Base-by-base conservation (phyloP, 192 early-diverging fungal genomes). In the Allomyces arbusculus region DNA sequence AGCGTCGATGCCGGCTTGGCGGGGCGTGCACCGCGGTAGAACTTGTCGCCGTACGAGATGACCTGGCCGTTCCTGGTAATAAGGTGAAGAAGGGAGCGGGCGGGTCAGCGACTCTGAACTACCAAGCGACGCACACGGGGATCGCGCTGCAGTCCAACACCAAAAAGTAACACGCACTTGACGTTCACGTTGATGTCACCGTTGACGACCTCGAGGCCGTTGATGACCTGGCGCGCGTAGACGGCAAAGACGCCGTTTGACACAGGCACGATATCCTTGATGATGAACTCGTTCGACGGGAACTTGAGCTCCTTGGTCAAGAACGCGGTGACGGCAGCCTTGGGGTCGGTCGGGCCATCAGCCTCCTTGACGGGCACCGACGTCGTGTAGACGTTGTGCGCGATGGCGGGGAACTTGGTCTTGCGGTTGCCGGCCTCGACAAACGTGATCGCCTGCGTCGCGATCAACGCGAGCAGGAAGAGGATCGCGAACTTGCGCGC, bases 101-200 rank as follows among this genome's bases (percentile, higher is more conserved):
- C 33, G 33, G 0, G 33, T 40, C 33, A 40, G 33, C 33, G 33
- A 40, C 33, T 40, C 33, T 7, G 7, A 40, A 40, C 33, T 0
- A 40, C 5, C 26, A 28, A 1, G 26, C 26, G 4, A 3, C 26
- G 26, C 26, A 4, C 4, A 4, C 26, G 26, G 2, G 26, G 33
- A 40, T 40, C 33, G 3, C 5, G 5, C 0, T 7, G 33, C 33
- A 7, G 8, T 40, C 33, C 3, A 40, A 40, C 7, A 40, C 4
- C 33, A 40, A 40, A 40, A 40, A 40, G 1, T 7, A 8, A 40
- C 7, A 40, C 33, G 33, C 7, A 40, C 33, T 40, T 40, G 16
- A 94, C 73, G 69, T 96, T 92, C 73, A 91, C 74, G 69, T 89
- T 91, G 61, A 87, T 89, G 69, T 92, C 85, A 55, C 82, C 88